These are phyloP conservation scores for Diutina neorugosa DNA, from an alignment of 1,139 yeast genomes.

Conservation along the genomic window DNA sequence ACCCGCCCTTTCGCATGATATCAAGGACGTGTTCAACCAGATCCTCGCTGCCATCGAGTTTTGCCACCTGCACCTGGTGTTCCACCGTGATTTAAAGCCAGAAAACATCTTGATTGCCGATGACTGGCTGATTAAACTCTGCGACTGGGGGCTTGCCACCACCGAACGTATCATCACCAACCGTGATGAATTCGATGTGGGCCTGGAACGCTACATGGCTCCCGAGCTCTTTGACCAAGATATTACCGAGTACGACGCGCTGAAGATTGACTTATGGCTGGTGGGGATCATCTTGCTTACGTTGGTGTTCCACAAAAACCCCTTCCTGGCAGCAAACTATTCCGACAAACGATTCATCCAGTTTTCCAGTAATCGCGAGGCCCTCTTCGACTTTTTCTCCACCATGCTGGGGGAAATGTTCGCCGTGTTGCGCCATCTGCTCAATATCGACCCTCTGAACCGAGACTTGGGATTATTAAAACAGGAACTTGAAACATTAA, in stretches of 20 bases:
- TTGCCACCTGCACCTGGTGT: conserved; percentile 64
- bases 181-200: conserved; percentile 69
- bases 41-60: conserved; percentile 66
- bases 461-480: conserved; percentile 55
- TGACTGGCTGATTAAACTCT: conserved; percentile 70
- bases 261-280: conserved; percentile 89
- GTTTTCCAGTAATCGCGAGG: conserved; percentile 80
- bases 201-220: conserved; percentile 94
- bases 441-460: conserved; percentile 81
- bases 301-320: conserved; percentile 81
- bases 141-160: conserved; percentile 92
- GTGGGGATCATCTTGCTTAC: conserved; percentile 79
- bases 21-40: conserved; percentile 66
- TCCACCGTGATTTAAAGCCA: conserved; percentile 84
- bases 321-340: conserved; percentile 74
- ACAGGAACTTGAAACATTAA: conserved; percentile 45
- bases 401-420: conserved; percentile 81
- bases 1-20: conserved; percentile 64
- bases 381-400: conserved; percentile 85
- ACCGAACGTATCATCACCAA: conserved; percentile 41
- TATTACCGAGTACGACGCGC: conserved; percentile 62
- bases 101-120: conserved; percentile 73
- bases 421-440: conserved; percentile 62
- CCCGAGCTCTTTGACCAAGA: conserved; percentile 72
- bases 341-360: conserved; percentile 80